Evolutionary conservation across 108 stramenopile genomes (phyloP), one percentile per base, ranked within the genome.

Genomic region (Chaetoceros muelleri): DNA sequence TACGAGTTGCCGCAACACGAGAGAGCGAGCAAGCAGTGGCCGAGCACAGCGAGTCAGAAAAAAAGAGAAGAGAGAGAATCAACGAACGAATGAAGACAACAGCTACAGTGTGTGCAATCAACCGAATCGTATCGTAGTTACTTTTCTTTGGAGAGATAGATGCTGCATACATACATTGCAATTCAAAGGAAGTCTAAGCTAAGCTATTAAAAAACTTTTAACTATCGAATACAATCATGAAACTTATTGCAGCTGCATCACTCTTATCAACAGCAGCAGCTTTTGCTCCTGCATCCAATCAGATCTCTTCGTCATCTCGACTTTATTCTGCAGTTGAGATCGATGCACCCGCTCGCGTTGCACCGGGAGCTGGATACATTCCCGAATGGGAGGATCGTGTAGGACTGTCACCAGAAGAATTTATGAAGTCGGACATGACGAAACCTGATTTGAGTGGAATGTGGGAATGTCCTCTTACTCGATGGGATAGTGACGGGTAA

Each of bases 381-480:
- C 90, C 90, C 3, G 80, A 79, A 21, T 93, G 90, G 90, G 90
- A 86, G 70, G 62, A 78, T 56, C 67, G 82, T 46, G 53, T 56
- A 0, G 86, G 84, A 31, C 58, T 74, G 22, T 0, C 75, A 18
- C 75, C 72, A 18, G 78, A 72, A 47, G 76, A 88, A 68, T 93
- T 86, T 69, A 69, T 93, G 66, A 34, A 57, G 18, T 70, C 64
- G 34, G 91, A 93, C 66, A 60, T 74, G 69, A 48, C 52, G 48
- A 76, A 83, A 28, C 77, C 81, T 0, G 88, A 94, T 63, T 48
- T 82, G 27, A 59, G 70, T 31, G 70, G 63, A 2, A 86, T 94
- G 84, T 87, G 85, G 82, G 92, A 94, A 70, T 94, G 92, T 60
- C 92, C 92, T 20, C 56, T 87, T 58, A 94, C 92, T 19, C 62